phyloP scores from a whole-genome alignment of 495 filamentous ascomycete species.

The Gamarada debralockiae region DNA sequence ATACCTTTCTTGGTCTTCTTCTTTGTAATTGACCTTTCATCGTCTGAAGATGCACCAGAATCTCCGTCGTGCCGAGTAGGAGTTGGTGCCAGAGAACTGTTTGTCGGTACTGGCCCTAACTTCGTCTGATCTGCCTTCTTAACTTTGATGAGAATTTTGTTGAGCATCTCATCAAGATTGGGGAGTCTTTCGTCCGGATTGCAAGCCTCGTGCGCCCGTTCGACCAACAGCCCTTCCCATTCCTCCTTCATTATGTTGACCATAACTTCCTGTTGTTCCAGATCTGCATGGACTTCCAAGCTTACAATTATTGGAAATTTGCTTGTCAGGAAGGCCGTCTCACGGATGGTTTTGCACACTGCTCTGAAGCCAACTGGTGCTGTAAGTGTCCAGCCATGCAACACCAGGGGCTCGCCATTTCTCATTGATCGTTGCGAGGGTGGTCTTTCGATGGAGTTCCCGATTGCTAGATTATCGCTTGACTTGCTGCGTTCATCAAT shows the following conservation, averaged over 20 bases:
- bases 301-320: constrained; percentile 85
- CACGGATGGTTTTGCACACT: constrained; percentile 74
- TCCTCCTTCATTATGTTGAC: constrained; percentile 81
- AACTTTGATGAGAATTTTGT: constrained; percentile 88
- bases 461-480: constrained; percentile 4
- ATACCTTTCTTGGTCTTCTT: constrained; percentile 58
- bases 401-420: constrained; percentile 65
- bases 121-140: constrained; percentile 47
- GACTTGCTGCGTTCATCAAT: background rate
- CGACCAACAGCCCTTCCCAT: constrained; percentile 68
- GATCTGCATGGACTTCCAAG: constrained; percentile 79
- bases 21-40: constrained; percentile 18
- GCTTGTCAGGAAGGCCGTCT: constrained; percentile 67
- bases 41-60: constrained; percentile 26
- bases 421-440: constrained; percentile 15
- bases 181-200: constrained; percentile 57
- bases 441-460: constrained; percentile 7
- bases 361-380: constrained; percentile 80
- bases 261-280: constrained; percentile 81
- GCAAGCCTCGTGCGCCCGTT: constrained; percentile 38
- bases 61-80: constrained; percentile 13
- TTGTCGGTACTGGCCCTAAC: background rate
- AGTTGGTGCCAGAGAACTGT: constrained; percentile 10
- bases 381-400: constrained; percentile 89
- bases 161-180: constrained; percentile 56